These are phyloP conservation scores for Postia placenta DNA, from an alignment of 768 basidiomycete species.

Conservation along the genomic window DNA sequence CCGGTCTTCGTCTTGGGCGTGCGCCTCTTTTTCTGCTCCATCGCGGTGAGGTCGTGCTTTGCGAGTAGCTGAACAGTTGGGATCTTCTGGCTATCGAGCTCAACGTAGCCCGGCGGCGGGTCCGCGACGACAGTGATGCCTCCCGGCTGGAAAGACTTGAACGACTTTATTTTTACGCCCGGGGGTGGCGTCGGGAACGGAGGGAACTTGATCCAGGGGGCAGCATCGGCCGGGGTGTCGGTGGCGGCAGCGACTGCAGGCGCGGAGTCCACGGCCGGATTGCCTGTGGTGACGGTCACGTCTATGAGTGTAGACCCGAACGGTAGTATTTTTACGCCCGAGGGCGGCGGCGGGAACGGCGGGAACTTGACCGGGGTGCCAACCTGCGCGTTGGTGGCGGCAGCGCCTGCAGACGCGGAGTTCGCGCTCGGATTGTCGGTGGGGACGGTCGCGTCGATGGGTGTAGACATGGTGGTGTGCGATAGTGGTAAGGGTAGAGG, in stretches of 20 bases:
- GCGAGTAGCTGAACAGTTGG: conserved; percentile 52
- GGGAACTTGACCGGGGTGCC: conserved; percentile 32
- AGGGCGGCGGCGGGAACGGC: conserved; percentile 41
- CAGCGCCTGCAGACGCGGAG: not conserved
- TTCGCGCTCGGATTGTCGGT: not conserved
- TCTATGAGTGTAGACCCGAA: conserved; percentile 32
- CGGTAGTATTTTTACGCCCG: conserved; percentile 42
- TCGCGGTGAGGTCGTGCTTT: conserved; percentile 58
- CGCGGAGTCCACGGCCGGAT: not conserved
- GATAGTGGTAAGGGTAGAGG: not conserved
- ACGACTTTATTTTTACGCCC: conserved; percentile 46
- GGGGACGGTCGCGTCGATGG: not conserved
- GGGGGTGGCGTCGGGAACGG: conserved; percentile 42
- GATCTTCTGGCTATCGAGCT: conserved; percentile 62
- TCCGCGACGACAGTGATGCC: conserved; percentile 54
- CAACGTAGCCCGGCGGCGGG: conserved; percentile 23
- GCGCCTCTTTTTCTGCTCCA: conserved; percentile 43
- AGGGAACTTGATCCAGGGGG: conserved; percentile 29
- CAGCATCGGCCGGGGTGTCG: conserved; percentile 4
- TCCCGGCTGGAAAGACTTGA: conserved; percentile 47
- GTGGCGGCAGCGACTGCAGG: not conserved
- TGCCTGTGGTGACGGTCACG: conserved; percentile 4
- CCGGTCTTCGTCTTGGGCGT: conserved; percentile 20
- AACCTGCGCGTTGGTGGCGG: conserved; percentile 5
- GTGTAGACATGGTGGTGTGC: not conserved